phyloP scores from a whole-genome alignment of 805 yeast species.

The Wickerhamiella kazuoi region DNA sequence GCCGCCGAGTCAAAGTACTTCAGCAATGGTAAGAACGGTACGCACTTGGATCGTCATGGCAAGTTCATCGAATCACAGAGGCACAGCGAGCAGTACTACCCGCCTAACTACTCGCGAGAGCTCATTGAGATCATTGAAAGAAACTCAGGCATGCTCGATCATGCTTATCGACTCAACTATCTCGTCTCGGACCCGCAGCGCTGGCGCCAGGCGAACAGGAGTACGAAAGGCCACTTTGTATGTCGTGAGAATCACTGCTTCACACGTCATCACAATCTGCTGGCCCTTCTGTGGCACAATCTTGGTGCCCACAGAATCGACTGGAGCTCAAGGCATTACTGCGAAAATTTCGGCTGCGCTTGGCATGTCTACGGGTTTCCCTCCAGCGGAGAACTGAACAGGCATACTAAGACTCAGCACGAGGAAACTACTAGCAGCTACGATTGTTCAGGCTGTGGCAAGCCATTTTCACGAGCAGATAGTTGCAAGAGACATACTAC shows the following conservation, averaged over 20 bases:
- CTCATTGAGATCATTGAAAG: background rate
- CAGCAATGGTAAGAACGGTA: background rate
- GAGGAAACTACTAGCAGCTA: background rate
- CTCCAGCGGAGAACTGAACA: background rate
- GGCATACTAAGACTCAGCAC: background rate
- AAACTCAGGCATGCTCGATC: background rate
- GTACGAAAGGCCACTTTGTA: background rate
- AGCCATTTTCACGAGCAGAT: background rate
- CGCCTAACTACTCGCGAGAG: background rate
- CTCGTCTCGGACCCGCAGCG: background rate
- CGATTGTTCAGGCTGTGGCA: background rate
- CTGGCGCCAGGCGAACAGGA: background rate
- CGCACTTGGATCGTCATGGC: background rate
- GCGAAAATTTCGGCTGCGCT: background rate
- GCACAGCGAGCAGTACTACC: background rate
- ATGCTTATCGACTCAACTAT: background rate
- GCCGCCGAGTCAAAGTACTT: background rate
- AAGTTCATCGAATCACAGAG: background rate
- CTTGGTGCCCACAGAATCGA: background rate
- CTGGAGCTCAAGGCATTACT: background rate
- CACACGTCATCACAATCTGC: background rate
- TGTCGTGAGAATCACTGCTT: background rate
- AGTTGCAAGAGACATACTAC: no score
- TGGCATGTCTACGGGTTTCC: background rate
- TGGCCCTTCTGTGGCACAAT: background rate